These are phyloP conservation scores for Geotrichum cucujoidarum DNA, from an alignment of 1,139 yeast species.

Conservation along the genomic window DNA sequence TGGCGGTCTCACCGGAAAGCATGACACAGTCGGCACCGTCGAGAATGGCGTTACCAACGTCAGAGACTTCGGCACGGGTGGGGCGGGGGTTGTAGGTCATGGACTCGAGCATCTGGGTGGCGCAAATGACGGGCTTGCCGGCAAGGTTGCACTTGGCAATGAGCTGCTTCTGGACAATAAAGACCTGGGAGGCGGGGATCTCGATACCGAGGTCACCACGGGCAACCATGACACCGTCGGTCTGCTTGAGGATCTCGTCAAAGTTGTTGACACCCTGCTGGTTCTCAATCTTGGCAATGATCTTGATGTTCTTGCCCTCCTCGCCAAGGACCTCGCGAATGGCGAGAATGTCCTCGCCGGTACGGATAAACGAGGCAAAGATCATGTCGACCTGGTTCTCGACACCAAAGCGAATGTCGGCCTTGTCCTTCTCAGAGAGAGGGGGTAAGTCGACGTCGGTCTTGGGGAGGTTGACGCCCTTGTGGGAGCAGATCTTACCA, in stretches of 20 bases:
- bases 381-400: constrained; percentile 96
- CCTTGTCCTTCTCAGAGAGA: constrained; percentile 90
- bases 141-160: constrained; percentile 98
- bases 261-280: constrained; percentile 99
- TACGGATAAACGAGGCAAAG: constrained; percentile 96
- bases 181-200: constrained; percentile 98
- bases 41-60: constrained; percentile 97
- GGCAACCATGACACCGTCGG: constrained; percentile 99
- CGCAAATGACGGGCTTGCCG: constrained; percentile 99
- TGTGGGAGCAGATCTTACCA: constrained; percentile 93
- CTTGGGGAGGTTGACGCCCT: constrained; percentile 98
- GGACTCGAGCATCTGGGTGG: constrained; percentile 99
- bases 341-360: constrained; percentile 82
- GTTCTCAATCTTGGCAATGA: constrained; percentile 95
- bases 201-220: constrained; percentile 99
- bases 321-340: constrained; percentile 94
- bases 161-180: constrained; percentile 97
- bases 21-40: constrained; percentile 99
- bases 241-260: constrained; percentile 86
- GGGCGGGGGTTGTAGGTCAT: constrained; percentile 99
- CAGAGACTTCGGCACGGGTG: constrained; percentile 99
- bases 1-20: constrained; percentile 99
- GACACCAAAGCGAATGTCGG: constrained; percentile 90
- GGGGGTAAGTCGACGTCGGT: constrained; percentile 99
- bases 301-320: constrained; percentile 93